These are phyloP conservation scores for Solanum hybrid DNA, from an alignment of 305 asterid genomes.

Conservation along the genomic window DNA sequence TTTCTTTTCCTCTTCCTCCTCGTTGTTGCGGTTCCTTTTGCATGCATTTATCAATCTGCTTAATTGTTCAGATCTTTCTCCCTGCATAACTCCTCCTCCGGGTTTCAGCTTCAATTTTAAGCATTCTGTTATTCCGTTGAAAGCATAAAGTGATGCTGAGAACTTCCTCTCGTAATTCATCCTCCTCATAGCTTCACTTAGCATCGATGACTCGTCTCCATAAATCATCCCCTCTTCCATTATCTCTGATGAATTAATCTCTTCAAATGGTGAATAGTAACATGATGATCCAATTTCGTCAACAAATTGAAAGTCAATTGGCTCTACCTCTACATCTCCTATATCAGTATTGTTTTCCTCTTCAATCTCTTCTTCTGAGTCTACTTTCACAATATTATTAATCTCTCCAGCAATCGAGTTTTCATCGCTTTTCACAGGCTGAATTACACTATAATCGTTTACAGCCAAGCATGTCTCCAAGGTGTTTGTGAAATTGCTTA, in stretches of 20 bases:
- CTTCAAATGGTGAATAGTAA: constrained; percentile 45
- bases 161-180: constrained; percentile 68
- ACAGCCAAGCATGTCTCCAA: not conserved
- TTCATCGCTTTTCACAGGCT: not conserved
- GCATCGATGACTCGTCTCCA: constrained; percentile 34
- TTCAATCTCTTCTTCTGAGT: constrained; percentile 12
- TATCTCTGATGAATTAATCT: constrained; percentile 19
- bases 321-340: constrained; percentile 12
- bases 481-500: not conserved
- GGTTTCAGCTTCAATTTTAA: constrained; percentile 41
- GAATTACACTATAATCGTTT: not conserved
- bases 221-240: constrained; percentile 25
- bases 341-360: constrained; percentile 11
- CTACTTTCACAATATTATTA: not conserved
- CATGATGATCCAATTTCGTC: constrained; percentile 38
- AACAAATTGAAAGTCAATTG: constrained; percentile 39
- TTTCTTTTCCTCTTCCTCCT: constrained; percentile 5
- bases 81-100: constrained; percentile 9
- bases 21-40: constrained; percentile 19
- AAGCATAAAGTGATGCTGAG: constrained; percentile 68
- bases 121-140: constrained; percentile 66
- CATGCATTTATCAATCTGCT: constrained; percentile 44
- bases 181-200: constrained; percentile 56
- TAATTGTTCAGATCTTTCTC: constrained; percentile 41
- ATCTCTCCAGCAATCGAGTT: not conserved